Conservation (phyloP, 129 eudicot species). For the Rutidosis leptorrhynchoides region DNA sequence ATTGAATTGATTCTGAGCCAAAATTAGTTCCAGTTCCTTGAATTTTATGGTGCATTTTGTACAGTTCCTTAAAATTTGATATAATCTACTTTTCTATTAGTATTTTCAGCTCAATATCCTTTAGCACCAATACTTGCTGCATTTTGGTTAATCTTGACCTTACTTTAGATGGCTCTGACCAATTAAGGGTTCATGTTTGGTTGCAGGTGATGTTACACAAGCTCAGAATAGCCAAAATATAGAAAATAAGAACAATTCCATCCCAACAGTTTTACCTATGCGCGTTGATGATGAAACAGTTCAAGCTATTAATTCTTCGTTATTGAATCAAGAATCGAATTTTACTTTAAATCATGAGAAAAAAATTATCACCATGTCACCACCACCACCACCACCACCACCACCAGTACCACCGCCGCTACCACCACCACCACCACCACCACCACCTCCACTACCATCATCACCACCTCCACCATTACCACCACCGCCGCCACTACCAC, state of each 20-base stretch:
- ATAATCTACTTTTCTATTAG: background rate
- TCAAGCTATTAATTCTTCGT: constrained; percentile 21
- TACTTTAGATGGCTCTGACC: background rate
- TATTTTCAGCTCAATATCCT: constrained; percentile 2
- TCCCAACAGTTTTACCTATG: constrained; percentile 27
- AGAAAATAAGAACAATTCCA: constrained; percentile 39
- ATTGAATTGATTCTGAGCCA: constrained; percentile 16
- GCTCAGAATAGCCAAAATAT: constrained; percentile 36
- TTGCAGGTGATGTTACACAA: constrained; percentile 64
- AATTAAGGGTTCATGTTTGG: constrained; percentile 10
- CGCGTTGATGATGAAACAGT: constrained; percentile 24
- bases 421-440: no score
- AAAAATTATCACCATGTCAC: background rate
- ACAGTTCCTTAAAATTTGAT: background rate
- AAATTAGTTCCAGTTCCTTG: constrained; percentile 13
- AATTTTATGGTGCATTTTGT: constrained; percentile 17
- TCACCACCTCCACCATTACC: constrained; percentile 17
- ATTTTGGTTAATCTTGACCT: constrained; percentile 13
- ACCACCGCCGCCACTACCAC: constrained; percentile 37
- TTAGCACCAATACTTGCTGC: background rate
- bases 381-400: no score
- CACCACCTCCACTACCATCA: constrained; percentile 28
- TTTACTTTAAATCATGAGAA: constrained; percentile 15
- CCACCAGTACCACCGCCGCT: no score
- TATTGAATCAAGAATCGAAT: constrained; percentile 8